phyloP scores from a whole-genome alignment of 495 filamentous ascomycete species.

The Aspergillus steynii region DNA sequence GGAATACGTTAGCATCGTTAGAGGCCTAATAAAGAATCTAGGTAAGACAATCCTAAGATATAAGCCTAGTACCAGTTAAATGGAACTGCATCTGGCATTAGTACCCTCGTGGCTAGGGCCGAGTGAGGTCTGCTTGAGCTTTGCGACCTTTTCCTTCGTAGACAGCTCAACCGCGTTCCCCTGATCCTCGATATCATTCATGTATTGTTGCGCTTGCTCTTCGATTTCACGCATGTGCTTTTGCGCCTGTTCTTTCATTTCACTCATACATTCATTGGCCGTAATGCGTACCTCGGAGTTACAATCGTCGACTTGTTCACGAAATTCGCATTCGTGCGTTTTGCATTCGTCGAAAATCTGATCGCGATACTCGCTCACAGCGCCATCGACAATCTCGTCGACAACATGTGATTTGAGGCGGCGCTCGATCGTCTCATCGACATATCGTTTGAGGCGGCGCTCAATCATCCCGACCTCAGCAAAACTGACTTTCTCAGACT shows the following conservation, averaged over 20 bases:
- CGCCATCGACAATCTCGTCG: constrained; percentile 16
- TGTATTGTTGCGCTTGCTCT: constrained; percentile 20
- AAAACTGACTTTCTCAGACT: too few species aligned
- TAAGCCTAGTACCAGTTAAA: constrained; percentile 12
- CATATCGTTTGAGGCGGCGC: constrained; percentile 18
- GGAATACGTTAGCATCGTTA: too few species aligned
- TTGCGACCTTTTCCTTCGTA: constrained; percentile 11
- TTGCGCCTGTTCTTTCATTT: constrained; percentile 15
- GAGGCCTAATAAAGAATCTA: too few species aligned
- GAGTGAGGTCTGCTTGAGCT: constrained; percentile 12
- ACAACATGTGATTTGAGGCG: constrained; percentile 15
- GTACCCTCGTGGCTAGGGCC: constrained; percentile 12
- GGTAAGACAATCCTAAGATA: too few species aligned
- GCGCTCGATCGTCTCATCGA: constrained; percentile 18
- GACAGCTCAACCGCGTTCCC: constrained; percentile 16
- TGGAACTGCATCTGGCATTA: constrained; percentile 16
- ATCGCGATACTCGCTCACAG: constrained; percentile 18
- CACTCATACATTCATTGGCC: constrained; percentile 20
- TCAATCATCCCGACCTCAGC: constrained; percentile 4
- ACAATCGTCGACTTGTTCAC: constrained; percentile 21
- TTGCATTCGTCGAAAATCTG: constrained; percentile 18
- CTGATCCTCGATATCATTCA: constrained; percentile 16
- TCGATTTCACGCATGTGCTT: constrained; percentile 15
- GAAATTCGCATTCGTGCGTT: constrained; percentile 18
- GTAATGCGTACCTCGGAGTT: constrained; percentile 19